Evolutionary conservation across 1,284 basidiomycete genomes (phyloP).

Genomic region (Boletus mariae): DNA sequence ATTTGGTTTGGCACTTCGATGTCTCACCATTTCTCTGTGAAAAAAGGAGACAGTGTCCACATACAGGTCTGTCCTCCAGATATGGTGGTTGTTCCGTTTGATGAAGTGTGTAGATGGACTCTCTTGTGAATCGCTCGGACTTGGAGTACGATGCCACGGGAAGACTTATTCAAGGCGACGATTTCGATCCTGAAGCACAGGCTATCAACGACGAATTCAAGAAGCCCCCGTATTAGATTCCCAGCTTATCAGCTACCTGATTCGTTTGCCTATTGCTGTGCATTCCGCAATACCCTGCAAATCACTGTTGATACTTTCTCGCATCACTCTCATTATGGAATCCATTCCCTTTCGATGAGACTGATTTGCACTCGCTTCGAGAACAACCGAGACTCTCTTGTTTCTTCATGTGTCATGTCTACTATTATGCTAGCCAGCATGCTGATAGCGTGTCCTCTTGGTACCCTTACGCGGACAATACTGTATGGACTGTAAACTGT

Average conservation of each 20-base stretch:
- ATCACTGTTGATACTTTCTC: not conserved
- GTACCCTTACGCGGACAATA: not conserved
- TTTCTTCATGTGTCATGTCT: not conserved
- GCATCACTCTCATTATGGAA: not conserved
- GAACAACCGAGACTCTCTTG: not conserved
- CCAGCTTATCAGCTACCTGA: not conserved
- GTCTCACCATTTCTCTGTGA: slow-evolving; percentile 33
- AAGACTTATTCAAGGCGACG: slow-evolving; percentile 39
- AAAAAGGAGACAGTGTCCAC: slow-evolving; percentile 42
- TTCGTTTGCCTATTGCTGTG: not conserved
- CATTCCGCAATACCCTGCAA: not conserved
- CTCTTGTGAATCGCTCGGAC: slow-evolving; percentile 47
- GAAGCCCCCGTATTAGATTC: slow-evolving; percentile 47
- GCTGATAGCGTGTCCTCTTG: not conserved
- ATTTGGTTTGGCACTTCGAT: slow-evolving; percentile 15
- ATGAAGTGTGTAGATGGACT: slow-evolving; percentile 46
- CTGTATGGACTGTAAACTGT: not conserved
- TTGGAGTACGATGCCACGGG: slow-evolving; percentile 53
- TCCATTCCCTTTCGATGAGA: not conserved
- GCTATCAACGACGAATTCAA: slow-evolving; percentile 60
- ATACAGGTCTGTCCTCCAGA: slow-evolving; percentile 43
- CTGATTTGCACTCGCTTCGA: not conserved
- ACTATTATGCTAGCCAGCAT: not conserved
- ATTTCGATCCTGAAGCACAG: slow-evolving; percentile 55
- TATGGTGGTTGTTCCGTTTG: not conserved